Evolutionary conservation across 257 asterid genomes (phyloP), one percentile per base, ranked within the genome.

Genomic region (Solanum pinnatisectum): DNA sequence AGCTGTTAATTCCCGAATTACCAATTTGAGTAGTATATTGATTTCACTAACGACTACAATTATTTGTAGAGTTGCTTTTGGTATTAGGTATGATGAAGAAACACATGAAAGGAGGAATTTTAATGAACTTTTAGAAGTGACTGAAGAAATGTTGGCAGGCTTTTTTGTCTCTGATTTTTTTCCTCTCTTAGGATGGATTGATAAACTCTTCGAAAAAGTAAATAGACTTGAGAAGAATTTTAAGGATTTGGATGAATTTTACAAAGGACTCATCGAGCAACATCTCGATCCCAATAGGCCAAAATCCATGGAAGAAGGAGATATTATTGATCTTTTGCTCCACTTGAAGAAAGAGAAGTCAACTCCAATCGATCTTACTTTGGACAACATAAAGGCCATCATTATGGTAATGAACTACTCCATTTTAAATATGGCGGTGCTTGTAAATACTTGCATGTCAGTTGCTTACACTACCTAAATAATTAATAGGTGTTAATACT

Each of bases 201-300:
- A 59, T 59, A 59, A 59, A 3, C 10, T 18, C 63, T 52, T n/a
- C 0, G 9, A 6, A 18, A 18, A 52, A 52, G 18, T 16, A 16
- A 52, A 36, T n/a, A 56, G 89, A 15, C 90, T 88, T 0, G 81
- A 90, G 1, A 73, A 8, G 42, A 87, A 20, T 7, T 88, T 3
- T 35, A 81, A 33, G n/a, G 63, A 78, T 13, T 22, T 88, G 37
- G 91, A 90, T 65, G 14, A 5, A 3, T 90, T 90, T 65, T 90
- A 90, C 9, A 77, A 16, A 52, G 63, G 89, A 49, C 84, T 84
- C 40, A 89, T 90, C 30, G 85, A 89, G 5, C 88, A 90, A 8
- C 90, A 89, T 32, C 37, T 87, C 0, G 18, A 36, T 23, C 81
- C 25, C 1, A 84, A 32, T 12, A 83, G 86, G 82, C 68, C 33